Evolutionary conservation across 2,329 filamentous ascomycete species (phyloP), one percentile per base, ranked within the genome.

Genomic region (Camillea tinctor): DNA sequence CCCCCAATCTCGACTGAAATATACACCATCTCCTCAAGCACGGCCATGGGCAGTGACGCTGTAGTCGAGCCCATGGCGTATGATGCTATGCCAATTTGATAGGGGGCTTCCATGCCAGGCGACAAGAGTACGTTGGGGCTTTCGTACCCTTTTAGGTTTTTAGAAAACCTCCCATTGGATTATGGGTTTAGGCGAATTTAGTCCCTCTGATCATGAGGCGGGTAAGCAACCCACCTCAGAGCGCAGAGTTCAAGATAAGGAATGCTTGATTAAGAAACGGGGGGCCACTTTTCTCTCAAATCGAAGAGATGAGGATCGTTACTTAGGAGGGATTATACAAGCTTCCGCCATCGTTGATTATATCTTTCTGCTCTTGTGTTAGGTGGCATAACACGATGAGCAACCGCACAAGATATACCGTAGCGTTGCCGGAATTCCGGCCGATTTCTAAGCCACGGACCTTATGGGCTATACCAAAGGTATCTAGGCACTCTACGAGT

Each of bases 11-110:
- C 77, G 77, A 49, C 90, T 88, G 72, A 96, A 88, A 70, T 97
- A 97, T 1, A 96, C 89, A 0, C 93, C 93, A 70, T 97, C 60
- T 0, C 93, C 93, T 68, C 66, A 92, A 1, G 88, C 79, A 62
- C 93, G 85, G 0, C 93, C 93, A 71, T 94, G 76, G 0, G 72
- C 50, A 0, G 78, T 75, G 1, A 83, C 74, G 4, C 85, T 83
- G 75, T 88, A 97, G 71, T 96, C 85, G 5, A 97, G 79, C 0
- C 93, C 93, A 61, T 89, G 86, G 30, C 93, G 86, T 63, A 97
- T 86, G 68, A 97, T 97, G 68, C 88, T 90, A 74, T 97, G 93
- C 93, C 93, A 97, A 68, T 96, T 97, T 2, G 74, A 65, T 2
- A 96, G 64, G 0, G 77, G 73, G 68, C 91, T 96, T 5, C 93